Base-by-base conservation (phyloP, 495 filamentous ascomycete genomes). In the Penicillium malachiteum region DNA sequence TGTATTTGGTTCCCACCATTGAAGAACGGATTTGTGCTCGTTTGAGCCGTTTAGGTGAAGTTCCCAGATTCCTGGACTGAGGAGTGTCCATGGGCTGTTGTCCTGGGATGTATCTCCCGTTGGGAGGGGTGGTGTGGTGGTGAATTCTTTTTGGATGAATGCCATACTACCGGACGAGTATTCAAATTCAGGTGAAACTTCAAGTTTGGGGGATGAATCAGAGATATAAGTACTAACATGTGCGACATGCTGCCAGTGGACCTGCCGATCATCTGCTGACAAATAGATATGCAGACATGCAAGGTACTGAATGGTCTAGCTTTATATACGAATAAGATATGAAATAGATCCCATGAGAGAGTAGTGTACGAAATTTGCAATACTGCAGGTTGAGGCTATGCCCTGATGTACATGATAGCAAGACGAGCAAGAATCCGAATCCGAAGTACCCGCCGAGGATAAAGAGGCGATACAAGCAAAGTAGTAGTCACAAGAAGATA, bases 1-100 rank as follows among this genome's bases (percentile, higher is more conserved):
- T 7, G 46, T 51, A 33, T 62, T 48, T 5, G 65, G 65, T 32
- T 67, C 65, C 56, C 59, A 67, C 65, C 65, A 67, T 54, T 67
- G 62, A 7, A 67, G 44, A 17, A 53, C 59, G 8, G 65, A 55
- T 48, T 64, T 64, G n/a, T 62, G 42, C 5, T 66, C 52, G 33
- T 18, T 31, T 2, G 50, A 17, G 5, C 63, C 66, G n/a, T 66
- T 68, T 7, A 68, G 35, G 5, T 57, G 34, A 21, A 64, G 48
- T 39, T 66, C 66, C 63, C 66, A 68, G 37, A 68, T 63, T 14
- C 66, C 66, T 6, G 57, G 38, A 7, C 50, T 55, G 38, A 66
- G 48, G 11, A 55, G 53, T 42, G 57, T 62, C 66, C 66, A 68
- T 7, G 63, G 66, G 26, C 57, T 21, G 37, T 50, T 56, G 30